Conservation (phyloP, 2,329 filamentous ascomycete genomes). For the Bipolaris sorokiniana region DNA sequence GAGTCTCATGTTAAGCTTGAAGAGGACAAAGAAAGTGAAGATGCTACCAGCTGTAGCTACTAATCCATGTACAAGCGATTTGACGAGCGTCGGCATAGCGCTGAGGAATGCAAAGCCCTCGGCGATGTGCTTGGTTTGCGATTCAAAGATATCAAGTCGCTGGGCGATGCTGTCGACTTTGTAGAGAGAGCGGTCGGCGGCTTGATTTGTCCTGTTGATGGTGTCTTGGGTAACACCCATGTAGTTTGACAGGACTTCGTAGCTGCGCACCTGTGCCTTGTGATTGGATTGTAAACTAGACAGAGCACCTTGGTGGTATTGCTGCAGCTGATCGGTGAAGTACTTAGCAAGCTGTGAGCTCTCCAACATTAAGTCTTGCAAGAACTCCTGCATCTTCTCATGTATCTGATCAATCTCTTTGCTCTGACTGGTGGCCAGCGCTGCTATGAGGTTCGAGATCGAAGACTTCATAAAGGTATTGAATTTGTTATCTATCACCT, state of each 20-base stretch:
- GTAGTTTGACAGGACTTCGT: slow-evolving; percentile 19
- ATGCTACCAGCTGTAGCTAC: slow-evolving; percentile 14
- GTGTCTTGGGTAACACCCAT: slow-evolving; percentile 20
- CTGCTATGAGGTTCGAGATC: slow-evolving; percentile 26
- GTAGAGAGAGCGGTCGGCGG: slow-evolving; percentile 19
- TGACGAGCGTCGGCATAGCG: slow-evolving; percentile 20
- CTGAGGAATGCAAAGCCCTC: slow-evolving; percentile 33
- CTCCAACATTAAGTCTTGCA: slow-evolving; percentile 25
- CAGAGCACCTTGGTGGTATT: slow-evolving; percentile 23
- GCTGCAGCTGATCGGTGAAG: slow-evolving; percentile 23
- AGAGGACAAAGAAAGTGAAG: slow-evolving; percentile 22
- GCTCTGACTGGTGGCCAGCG: slow-evolving; percentile 25
- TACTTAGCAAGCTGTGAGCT: slow-evolving; percentile 23
- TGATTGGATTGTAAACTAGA: slow-evolving; percentile 23
- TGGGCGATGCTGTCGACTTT: slow-evolving; percentile 27
- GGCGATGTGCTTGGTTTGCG: slow-evolving; percentile 29
- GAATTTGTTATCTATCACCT: slow-evolving; percentile 27
- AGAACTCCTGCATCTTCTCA: slow-evolving; percentile 29
- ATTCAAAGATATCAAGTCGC: slow-evolving; percentile 25
- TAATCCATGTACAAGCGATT: slow-evolving; percentile 12
- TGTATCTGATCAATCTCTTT: slow-evolving; percentile 22
- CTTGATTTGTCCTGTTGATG: slow-evolving; percentile 20
- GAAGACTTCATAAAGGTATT: slow-evolving; percentile 28
- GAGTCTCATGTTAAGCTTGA: slow-evolving; percentile 23
- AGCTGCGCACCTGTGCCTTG: slow-evolving; percentile 27